Base-by-base conservation (phyloP, 441 rosid genomes). In the Euphorbia neoarborescens region DNA sequence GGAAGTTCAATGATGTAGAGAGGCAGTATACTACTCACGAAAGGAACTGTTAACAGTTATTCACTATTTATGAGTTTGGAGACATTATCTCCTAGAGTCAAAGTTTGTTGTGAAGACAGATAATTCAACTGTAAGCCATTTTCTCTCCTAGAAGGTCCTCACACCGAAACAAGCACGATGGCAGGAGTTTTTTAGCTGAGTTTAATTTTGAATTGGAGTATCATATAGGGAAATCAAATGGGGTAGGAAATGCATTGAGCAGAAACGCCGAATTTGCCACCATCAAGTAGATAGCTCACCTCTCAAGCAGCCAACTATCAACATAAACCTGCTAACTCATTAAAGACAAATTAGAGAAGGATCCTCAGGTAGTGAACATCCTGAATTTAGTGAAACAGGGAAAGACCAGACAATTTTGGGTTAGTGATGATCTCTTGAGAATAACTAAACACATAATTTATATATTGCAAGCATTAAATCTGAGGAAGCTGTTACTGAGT, bases 291-390 rank as follows among this genome's bases (percentile, higher is more conserved):
- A 5, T 48, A 5, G 54, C 27, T 0, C 4, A 19, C 2, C 25
- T 51, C 0, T 50, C 5, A 14, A 50, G 22, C 4, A 61, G 11
- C 5, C 5, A 13, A 22, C 8, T 24, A 0, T 20, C 0, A 0
- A 11, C 34, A 5, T 40, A 27, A 0, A 8, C n/a, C 2, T 2
- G 1, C 0, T n/a, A 24, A 0, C 32, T 5, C 0, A 40, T 63
- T 0, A 1, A 1, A 2, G 12, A 11, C 5, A 27, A 14, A 0
- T 7, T 40, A 0, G 0, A 3, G 3, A 14, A 64, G 4, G 34
- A 64, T 1, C 25, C 6, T 0, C 7, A 44, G 1, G 38, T 7
- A 0, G 9, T 2, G 4, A 8, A 4, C 1, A 0, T 65, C 0
- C 0, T 65, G 12, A 11, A 27, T 0, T 14, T 65, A 13, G 68